A percentile compares a stretch with the other conserved stretches of the same genome.
Evolutionary conservation across 495 filamentous ascomycete species (phyloP).

Genomic region (Penicillium tannophilum): DNA sequence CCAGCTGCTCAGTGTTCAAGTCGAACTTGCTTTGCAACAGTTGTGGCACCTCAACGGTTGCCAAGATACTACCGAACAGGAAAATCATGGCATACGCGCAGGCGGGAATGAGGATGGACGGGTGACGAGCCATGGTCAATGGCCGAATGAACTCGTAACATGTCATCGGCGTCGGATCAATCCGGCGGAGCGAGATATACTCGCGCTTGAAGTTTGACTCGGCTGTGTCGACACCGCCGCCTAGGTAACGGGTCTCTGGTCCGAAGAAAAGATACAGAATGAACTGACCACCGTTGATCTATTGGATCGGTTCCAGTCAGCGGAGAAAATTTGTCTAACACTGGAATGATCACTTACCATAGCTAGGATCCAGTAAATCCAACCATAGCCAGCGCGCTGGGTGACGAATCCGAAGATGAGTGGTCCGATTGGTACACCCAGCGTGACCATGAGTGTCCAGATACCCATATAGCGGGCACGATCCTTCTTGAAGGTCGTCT

Average conservation of each 20-base stretch:
- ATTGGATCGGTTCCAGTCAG: conserved; percentile 6
- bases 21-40: conserved; percentile 52
- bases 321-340: conserved; percentile 30
- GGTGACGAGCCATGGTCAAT: conserved; percentile 40
- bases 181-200: conserved; percentile 47
- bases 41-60: conserved; percentile 57
- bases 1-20: conserved; percentile 55
- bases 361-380: conserved; percentile 47
- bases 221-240: conserved; percentile 20
- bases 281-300: conserved; percentile 57
- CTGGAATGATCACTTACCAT: conserved; percentile 39
- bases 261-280: conserved; percentile 56
- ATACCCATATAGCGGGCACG: conserved; percentile 55
- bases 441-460: conserved; percentile 53
- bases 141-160: conserved; percentile 51
- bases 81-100: conserved; percentile 56
- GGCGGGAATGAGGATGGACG: conserved; percentile 50
- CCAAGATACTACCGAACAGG: conserved; percentile 41
- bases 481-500: conserved; percentile 53
- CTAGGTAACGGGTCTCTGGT: conserved; percentile 57
- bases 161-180: conserved; percentile 51
- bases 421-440: conserved; percentile 51
- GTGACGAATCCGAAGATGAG: conserved; percentile 55
- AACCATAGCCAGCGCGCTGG: conserved; percentile 39
- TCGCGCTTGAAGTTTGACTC: conserved; percentile 35